phyloP scores from a whole-genome alignment of 345 rosid species.

The Passiflora organensis region DNA sequence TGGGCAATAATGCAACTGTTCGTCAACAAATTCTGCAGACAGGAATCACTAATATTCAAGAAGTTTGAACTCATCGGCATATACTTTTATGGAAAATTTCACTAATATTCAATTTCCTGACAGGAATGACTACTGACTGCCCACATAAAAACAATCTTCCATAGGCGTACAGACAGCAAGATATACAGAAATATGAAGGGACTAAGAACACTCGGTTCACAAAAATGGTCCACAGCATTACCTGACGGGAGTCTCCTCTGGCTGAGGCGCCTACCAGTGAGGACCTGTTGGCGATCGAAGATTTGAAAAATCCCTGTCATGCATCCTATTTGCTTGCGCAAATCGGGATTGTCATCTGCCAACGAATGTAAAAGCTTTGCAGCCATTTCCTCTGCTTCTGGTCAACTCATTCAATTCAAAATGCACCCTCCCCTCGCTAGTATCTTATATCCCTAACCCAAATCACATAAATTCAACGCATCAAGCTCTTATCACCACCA shows the following conservation, averaged over 20 bases:
- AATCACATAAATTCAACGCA: constrained; percentile 1
- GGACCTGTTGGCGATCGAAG: constrained; percentile 67
- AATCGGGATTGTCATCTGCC: constrained; percentile 89
- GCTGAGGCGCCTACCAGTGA: constrained; percentile 43
- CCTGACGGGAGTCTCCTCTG: constrained; percentile 70
- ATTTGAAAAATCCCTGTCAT: constrained; percentile 90
- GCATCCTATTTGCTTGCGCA: constrained; percentile 94
- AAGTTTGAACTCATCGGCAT: too few relatives aligned
- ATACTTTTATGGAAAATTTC: too few relatives aligned
- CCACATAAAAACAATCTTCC: too few relatives aligned
- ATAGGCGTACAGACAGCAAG: too few relatives aligned
- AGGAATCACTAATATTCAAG: too few relatives aligned
- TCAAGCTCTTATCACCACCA: constrained; percentile 4
- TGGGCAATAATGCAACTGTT: too few relatives aligned
- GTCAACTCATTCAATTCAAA: not conserved
- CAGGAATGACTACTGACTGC: too few relatives aligned
- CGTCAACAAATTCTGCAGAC: too few relatives aligned
- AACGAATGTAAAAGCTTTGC: constrained; percentile 88
- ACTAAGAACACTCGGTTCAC: not conserved
- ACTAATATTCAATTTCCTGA: too few relatives aligned
- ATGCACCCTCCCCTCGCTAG: not conserved
- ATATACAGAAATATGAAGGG: too few relatives aligned
- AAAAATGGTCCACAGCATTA: constrained; percentile 18
- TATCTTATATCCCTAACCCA: constrained; percentile 6
- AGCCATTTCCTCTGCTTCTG: constrained; percentile 50